Percentiles rank a stretch among this genome's conserved stretches.
Evolutionary conservation across 345 rosid species (phyloP).

Genomic region (Lepidium didymum): DNA sequence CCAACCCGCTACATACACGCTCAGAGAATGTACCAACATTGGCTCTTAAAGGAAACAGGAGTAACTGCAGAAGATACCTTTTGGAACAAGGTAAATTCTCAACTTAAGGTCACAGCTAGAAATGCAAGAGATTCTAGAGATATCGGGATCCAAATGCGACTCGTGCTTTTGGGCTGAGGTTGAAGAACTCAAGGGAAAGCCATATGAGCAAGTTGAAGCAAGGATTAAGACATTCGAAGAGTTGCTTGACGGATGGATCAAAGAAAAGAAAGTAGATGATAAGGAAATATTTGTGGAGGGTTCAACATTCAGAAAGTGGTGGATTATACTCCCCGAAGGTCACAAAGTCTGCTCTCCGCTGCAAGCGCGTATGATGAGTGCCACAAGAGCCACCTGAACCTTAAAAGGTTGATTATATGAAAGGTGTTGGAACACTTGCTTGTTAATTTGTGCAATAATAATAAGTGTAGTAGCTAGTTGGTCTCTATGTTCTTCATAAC

Average conservation of each 20-base stretch:
- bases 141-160: constrained; percentile 9
- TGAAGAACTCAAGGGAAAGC: constrained; percentile 49
- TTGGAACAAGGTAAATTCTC: not conserved
- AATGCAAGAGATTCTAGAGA: not conserved
- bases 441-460: not conserved
- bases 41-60: constrained; percentile 3
- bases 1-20: constrained; percentile 57
- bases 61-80: not conserved
- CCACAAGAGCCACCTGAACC: not conserved
- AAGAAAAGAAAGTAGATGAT: not conserved
- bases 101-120: not conserved
- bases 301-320: constrained; percentile 46
- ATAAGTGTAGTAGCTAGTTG: not conserved
- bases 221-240: constrained; percentile 13
- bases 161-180: constrained; percentile 83
- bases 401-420: not conserved
- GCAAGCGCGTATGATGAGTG: not conserved
- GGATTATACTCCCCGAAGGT: constrained; percentile 28
- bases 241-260: constrained; percentile 34
- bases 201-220: constrained; percentile 3
- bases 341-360: not conserved
- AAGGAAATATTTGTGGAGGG: constrained; percentile 38
- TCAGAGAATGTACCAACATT: constrained; percentile 60
- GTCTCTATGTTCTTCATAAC: too few relatives aligned
- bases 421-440: not conserved